phyloP scores from a whole-genome alignment of 108 stramenopile genomes.

The Ochromonas danica region DNA sequence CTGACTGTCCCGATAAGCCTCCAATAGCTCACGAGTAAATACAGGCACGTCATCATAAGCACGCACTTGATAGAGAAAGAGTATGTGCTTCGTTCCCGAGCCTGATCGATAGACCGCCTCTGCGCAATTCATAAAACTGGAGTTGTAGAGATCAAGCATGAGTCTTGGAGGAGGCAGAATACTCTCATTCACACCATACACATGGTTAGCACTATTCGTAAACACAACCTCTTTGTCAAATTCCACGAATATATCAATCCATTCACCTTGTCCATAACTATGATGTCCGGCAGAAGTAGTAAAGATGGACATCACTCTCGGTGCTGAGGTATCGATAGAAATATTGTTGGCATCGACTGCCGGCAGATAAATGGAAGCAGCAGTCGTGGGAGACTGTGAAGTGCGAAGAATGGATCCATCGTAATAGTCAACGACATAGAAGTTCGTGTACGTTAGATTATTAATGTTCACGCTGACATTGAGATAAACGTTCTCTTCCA shows the following conservation, averaged over 20 bases:
- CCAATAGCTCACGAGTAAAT: neutral
- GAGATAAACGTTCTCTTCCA: too few relatives aligned
- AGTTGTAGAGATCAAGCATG: neutral
- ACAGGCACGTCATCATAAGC: neutral
- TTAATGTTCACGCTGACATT: neutral
- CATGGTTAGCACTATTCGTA: neutral
- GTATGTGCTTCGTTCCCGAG: conserved; percentile 18
- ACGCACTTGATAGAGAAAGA: conserved; percentile 18
- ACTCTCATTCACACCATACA: neutral
- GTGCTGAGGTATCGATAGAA: neutral
- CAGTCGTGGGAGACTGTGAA: neutral
- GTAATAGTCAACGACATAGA: too few relatives aligned
- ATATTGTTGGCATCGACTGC: neutral
- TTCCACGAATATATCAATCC: neutral
- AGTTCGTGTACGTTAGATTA: too few relatives aligned
- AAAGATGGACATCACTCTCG: neutral
- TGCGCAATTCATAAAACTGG: neutral
- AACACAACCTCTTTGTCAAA: conserved; percentile 20
- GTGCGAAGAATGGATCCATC: neutral
- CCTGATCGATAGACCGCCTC: neutral
- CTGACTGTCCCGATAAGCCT: too few relatives aligned
- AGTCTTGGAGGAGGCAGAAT: neutral
- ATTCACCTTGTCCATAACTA: conserved; percentile 6
- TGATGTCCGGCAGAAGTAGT: neutral
- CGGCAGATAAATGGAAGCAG: neutral